Evolutionary conservation across 1,284 basidiomycete genomes (phyloP).

Genomic region (Pterulicium gracile): DNA sequence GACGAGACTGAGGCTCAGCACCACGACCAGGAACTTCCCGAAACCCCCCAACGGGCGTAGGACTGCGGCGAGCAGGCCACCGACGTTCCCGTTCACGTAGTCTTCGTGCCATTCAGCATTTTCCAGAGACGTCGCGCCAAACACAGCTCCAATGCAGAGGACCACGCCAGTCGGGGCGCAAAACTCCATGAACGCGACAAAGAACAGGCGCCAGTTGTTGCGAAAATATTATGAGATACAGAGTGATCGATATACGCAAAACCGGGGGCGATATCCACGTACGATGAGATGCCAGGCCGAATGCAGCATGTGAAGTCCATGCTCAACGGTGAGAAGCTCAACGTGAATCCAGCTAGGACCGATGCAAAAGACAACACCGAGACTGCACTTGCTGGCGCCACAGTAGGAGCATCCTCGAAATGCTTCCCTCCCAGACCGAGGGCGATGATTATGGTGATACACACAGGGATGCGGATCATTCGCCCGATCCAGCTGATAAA

Average conservation of each 20-base stretch:
- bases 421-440: constrained; percentile 66
- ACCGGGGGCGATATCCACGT: constrained; percentile 8
- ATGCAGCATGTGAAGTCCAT: constrained; percentile 38
- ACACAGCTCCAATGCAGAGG: constrained; percentile 71
- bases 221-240: too few species aligned
- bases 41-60: constrained; percentile 62
- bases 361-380: constrained; percentile 55
- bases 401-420: constrained; percentile 30
- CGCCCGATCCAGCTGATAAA: constrained; percentile 74
- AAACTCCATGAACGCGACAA: constrained; percentile 66
- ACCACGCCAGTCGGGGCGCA: constrained; percentile 56
- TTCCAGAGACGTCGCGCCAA: constrained; percentile 41
- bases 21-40: constrained; percentile 81
- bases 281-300: constrained; percentile 20
- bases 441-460: constrained; percentile 68
- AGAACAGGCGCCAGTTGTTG: constrained; percentile 61
- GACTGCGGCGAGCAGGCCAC: constrained; percentile 69
- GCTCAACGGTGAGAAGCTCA: constrained; percentile 54
- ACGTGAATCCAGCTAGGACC: constrained; percentile 63
- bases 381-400: constrained; percentile 39
- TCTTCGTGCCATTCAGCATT: constrained; percentile 61
- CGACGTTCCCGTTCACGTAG: constrained; percentile 53
- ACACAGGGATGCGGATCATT: constrained; percentile 67
- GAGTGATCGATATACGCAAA: constrained; percentile 1
- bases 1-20: constrained; percentile 69